Base-by-base conservation (phyloP, 1,284 basidiomycete species). In the Tilletia walkeri region DNA sequence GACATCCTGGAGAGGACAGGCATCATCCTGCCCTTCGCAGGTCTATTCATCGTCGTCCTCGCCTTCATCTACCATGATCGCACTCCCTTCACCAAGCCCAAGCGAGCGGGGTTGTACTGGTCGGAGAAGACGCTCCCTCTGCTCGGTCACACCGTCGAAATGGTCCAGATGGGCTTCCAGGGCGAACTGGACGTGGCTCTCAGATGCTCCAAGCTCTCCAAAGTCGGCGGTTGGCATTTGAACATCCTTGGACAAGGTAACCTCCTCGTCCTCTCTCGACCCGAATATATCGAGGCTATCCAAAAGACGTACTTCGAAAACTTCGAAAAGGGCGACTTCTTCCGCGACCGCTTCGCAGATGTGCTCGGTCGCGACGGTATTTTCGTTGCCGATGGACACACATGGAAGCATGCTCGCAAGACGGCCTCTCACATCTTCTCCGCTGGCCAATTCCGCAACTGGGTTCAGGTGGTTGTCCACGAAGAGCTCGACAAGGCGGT, bases 291-390 rank as follows among this genome's bases (percentile, higher is more conserved):
- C 59, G 77, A 79, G 50, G 77, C 75, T 54, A 72, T 83, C 1
- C 83, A 84, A 53, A 80, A 80, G 70, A 80, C 78, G 65, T 80
- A 81, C 71, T 84, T 84, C 67, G 54, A 70, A 1, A 82, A 82
- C 72, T 84, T 70, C 53, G 72, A 71, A 18, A 69, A 56, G 18
- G 53, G 53, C 20, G 30, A 56, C 20, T 65, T 66, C 49, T 77
- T 80, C 69, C 72, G 74, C 30, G 39, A 38, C 9, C 71, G 72
- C 56, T 75, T 80, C 24, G 50, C 53, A 30, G 79, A 80, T 63
- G 59, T 80, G 34, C 70, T 80, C 4, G 73, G 75, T 24, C 63
- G 67, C 2, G 70, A 74, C 34, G 78, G 78, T 54, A 78, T 80
- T 72, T 78, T 80, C 70, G 75, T 75, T 36, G 67, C 78, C 18